Conservation (phyloP, 805 yeast genomes). For the Tanozyma kutaoensis region DNA sequence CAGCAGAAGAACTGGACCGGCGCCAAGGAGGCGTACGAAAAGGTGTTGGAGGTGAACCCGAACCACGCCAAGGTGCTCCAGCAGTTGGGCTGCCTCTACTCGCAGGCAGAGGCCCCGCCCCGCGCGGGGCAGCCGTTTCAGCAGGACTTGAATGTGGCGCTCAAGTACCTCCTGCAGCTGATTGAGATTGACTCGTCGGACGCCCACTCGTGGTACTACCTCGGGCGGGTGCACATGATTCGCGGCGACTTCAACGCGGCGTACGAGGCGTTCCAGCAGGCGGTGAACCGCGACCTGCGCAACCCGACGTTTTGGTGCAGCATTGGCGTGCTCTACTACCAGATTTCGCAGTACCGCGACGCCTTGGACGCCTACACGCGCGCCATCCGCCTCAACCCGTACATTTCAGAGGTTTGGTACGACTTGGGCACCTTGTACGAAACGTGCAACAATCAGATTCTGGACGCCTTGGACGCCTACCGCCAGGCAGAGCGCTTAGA, state of each 20-base stretch:
- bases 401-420: slow-evolving; percentile 96
- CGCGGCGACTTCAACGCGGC: slow-evolving; percentile 92
- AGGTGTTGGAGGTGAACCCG: slow-evolving; percentile 80
- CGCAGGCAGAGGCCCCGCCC: slow-evolving; percentile 34
- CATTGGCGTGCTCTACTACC: slow-evolving; percentile 91
- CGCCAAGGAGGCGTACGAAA: slow-evolving; percentile 91
- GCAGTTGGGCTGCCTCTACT: slow-evolving; percentile 90
- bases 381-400: slow-evolving; percentile 91
- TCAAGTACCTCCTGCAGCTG: slow-evolving; percentile 72
- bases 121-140: slow-evolving; percentile 39
- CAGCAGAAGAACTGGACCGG: slow-evolving; percentile 84
- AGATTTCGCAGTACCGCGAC: slow-evolving; percentile 90
- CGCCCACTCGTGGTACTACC: slow-evolving; percentile 94
- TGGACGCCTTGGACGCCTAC: slow-evolving; percentile 94
- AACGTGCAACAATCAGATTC: slow-evolving; percentile 90
- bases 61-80: slow-evolving; percentile 93
- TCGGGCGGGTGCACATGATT: slow-evolving; percentile 96
- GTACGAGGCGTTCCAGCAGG: slow-evolving; percentile 96
- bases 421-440: slow-evolving; percentile 95
- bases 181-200: slow-evolving; percentile 81
- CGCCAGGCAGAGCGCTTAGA: slow-evolving; percentile 92
- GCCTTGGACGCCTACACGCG: slow-evolving; percentile 96
- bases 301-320: slow-evolving; percentile 98
- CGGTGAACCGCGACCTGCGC: slow-evolving; percentile 91
- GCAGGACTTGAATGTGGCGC: slow-evolving; percentile 69